Evolutionary conservation across 352 stramenopile genomes (phyloP).

Genomic region (Phytophthora pisi): DNA sequence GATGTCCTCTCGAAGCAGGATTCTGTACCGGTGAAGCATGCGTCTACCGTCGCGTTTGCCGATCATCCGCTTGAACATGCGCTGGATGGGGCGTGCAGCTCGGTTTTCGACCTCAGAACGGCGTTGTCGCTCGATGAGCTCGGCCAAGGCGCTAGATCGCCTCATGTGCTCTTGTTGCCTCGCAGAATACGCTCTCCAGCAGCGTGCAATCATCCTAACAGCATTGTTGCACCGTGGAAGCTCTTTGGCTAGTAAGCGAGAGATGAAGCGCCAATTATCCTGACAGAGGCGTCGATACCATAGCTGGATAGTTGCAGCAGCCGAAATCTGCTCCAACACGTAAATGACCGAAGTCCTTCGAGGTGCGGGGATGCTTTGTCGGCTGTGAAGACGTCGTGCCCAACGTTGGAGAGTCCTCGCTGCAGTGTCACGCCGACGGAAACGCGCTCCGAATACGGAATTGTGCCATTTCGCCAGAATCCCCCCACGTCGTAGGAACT

Average conservation of each 20-base stretch:
- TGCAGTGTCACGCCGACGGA: conserved; percentile 13
- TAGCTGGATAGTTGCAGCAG: conserved; percentile 45
- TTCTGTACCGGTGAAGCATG: conserved; percentile 48
- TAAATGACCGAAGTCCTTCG: conserved; percentile 2
- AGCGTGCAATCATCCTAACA: conserved; percentile 20
- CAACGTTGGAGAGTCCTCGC: conserved; percentile 23
- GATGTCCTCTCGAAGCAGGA: conserved; percentile 55
- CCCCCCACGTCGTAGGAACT: conserved; percentile 4
- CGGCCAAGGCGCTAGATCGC: conserved; percentile 12
- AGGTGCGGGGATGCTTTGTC: background rate
- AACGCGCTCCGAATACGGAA: conserved; percentile 2
- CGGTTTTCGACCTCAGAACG: conserved; percentile 26
- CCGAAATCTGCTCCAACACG: conserved; percentile 17
- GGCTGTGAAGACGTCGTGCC: conserved; percentile 10
- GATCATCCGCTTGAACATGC: conserved; percentile 28
- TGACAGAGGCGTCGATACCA: conserved; percentile 36
- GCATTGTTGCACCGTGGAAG: conserved; percentile 33
- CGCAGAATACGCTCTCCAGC: conserved; percentile 31
- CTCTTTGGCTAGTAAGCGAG: conserved; percentile 31
- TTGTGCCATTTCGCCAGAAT: conserved; percentile 18
- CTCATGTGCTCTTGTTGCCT: conserved; percentile 10
- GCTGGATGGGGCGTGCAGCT: conserved; percentile 43
- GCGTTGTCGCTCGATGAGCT: conserved; percentile 36
- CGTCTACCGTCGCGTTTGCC: conserved; percentile 44
- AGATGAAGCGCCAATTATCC: conserved; percentile 43